These are phyloP conservation scores for Cutaneotrichosporon sp. DNA, from an alignment of 1,284 basidiomycete species.

Conservation along the genomic window DNA sequence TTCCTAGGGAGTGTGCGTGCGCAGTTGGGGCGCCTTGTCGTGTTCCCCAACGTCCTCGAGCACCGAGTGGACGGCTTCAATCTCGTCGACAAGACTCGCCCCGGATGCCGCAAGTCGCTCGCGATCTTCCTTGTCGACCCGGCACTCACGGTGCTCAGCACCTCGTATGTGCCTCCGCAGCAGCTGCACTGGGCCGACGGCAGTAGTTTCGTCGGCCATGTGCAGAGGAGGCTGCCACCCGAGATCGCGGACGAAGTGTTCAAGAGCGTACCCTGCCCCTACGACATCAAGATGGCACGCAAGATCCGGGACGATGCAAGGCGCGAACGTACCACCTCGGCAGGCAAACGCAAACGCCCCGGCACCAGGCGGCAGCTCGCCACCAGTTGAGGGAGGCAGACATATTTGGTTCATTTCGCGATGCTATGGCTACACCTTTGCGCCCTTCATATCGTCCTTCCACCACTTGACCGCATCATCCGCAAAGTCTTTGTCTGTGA, in stretches of 20 bases:
- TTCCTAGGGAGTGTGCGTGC: constrained; percentile 6
- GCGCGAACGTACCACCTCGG: too few species aligned
- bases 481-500: constrained; percentile 45
- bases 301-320: too few species aligned
- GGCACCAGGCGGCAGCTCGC: too few species aligned
- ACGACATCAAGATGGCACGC: too few species aligned
- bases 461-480: constrained; percentile 31
- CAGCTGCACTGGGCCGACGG: constrained; percentile 3
- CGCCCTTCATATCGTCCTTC: constrained; percentile 26
- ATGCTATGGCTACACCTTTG: neutral
- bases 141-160: constrained; percentile 9
- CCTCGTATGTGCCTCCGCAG: constrained; percentile 23
- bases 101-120: constrained; percentile 24
- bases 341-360: too few species aligned
- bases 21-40: constrained; percentile 10
- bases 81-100: constrained; percentile 16
- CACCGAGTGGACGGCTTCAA: constrained; percentile 20
- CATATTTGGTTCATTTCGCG: too few species aligned
- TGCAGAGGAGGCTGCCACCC: too few species aligned
- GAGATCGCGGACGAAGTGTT: too few species aligned
- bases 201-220: too few species aligned
- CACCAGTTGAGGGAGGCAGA: too few species aligned
- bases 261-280: too few species aligned
- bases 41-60: constrained; percentile 20
- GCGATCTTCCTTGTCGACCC: constrained; percentile 28